phyloP scores from a whole-genome alignment of 106 monocot genomes.

The Triglochin maritima region DNA sequence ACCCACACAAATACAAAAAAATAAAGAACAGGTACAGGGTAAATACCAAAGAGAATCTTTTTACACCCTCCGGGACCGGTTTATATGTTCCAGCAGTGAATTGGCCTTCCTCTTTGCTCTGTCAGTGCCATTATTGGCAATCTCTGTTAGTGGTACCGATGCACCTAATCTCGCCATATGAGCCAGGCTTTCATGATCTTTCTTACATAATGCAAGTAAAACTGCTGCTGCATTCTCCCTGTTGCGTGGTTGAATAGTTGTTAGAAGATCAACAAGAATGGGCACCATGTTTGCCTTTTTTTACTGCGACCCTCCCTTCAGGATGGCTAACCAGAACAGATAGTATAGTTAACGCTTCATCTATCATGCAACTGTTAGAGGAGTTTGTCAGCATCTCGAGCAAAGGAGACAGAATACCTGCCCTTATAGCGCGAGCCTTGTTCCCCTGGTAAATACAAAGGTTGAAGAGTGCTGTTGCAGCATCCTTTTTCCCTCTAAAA shows the following conservation, averaged over 20 bases:
- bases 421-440: constrained; percentile 53
- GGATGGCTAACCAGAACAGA: constrained; percentile 60
- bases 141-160: constrained; percentile 41
- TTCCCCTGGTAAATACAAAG: constrained; percentile 82
- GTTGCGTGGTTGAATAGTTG: constrained; percentile 46
- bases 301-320: constrained; percentile 48
- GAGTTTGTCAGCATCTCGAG: constrained; percentile 42
- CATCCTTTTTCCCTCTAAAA: constrained; percentile 69
- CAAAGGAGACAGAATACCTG: constrained; percentile 54
- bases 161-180: constrained; percentile 52
- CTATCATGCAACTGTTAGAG: constrained; percentile 40
- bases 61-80: not conserved
- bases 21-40: not conserved
- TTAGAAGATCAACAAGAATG: constrained; percentile 48
- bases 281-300: constrained; percentile 42
- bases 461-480: constrained; percentile 94
- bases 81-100: constrained; percentile 47
- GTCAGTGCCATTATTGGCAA: constrained; percentile 59
- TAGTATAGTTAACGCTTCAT: constrained; percentile 62
- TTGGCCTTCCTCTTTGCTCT: constrained; percentile 71
- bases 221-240: constrained; percentile 85
- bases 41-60: not conserved
- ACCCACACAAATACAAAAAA: not conserved
- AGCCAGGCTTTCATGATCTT: constrained; percentile 55
- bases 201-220: constrained; percentile 66